Percentiles rank a stretch among this genome's conserved stretches.
These are phyloP conservation scores for Fusarium drepaniforme DNA, from an alignment of 2,329 filamentous ascomycete species.

Conservation along the genomic window DNA sequence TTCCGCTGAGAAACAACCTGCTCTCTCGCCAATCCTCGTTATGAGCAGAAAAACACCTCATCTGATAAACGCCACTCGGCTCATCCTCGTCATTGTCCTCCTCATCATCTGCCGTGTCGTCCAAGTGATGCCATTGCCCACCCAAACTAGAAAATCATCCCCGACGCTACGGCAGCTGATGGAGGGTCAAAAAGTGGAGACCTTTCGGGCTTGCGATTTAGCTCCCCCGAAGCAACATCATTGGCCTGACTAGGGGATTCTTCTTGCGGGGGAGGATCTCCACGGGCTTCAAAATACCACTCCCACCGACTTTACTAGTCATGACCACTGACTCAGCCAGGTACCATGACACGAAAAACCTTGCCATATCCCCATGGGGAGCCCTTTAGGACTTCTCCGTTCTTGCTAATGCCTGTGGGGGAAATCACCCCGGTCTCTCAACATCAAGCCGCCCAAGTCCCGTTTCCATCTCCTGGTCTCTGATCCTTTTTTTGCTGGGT, in stretches of 20 bases:
- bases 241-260: slow-evolving; percentile 11
- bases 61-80: not conserved
- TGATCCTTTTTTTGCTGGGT: not conserved
- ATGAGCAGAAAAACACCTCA: not conserved
- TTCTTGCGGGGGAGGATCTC: not conserved
- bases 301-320: not conserved
- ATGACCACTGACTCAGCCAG: not conserved
- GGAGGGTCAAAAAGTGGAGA: not conserved
- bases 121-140: slow-evolving; percentile 5
- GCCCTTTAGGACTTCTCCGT: not conserved
- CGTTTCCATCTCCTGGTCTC: not conserved
- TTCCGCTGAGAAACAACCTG: not conserved
- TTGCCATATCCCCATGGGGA: slow-evolving; percentile 3
- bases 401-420: not conserved
- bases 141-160: not conserved
- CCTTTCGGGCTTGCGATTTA: slow-evolving; percentile 19
- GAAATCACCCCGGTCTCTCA: not conserved
- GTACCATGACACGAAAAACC: not conserved
- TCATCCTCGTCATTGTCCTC: not conserved
- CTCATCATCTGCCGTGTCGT: not conserved
- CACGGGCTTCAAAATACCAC: not conserved
- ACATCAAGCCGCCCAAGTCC: not conserved
- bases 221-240: slow-evolving; percentile 37
- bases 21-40: not conserved
- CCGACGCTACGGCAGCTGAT: not conserved